Evolutionary conservation across 2,329 filamentous ascomycete species (phyloP).

Genomic region (Rhytidhysteron rufulum): DNA sequence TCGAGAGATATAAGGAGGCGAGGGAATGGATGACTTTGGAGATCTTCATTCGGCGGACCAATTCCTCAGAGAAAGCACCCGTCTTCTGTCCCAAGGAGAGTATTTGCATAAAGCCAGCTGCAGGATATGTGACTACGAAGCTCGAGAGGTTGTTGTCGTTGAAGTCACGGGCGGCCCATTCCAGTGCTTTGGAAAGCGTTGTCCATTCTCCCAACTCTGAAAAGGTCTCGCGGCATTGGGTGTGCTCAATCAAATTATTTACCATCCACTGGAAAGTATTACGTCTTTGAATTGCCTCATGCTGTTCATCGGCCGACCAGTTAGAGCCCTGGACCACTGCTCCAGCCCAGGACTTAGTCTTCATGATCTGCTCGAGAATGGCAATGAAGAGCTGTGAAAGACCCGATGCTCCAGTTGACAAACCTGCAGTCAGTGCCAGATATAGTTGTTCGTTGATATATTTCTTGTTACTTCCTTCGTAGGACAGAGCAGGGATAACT

Average conservation of each 20-base stretch:
- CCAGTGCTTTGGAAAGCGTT: conserved; percentile 20
- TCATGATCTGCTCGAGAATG: conserved; percentile 21
- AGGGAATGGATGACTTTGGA: conserved; percentile 23
- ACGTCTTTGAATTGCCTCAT: conserved; percentile 16
- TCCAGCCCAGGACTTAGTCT: conserved; percentile 26
- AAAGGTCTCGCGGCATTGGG: conserved; percentile 27
- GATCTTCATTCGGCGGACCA: conserved; percentile 8
- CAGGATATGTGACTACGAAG: conserved; percentile 28
- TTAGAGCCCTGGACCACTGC: conserved; percentile 8
- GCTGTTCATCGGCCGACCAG: conserved; percentile 8
- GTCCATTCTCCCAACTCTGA: conserved; percentile 26
- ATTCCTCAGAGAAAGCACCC: conserved; percentile 12
- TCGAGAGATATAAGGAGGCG: conserved; percentile 19
- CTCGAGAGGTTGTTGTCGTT: conserved; percentile 21
- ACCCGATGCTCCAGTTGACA: conserved; percentile 25
- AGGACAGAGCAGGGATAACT: conserved; percentile 24
- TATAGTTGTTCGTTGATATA: conserved; percentile 34
- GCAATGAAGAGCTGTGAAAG: conserved; percentile 30
- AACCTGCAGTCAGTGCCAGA: conserved; percentile 24
- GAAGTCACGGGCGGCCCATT: conserved; percentile 25
- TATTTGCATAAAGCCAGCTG: conserved; percentile 22
- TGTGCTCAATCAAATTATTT: conserved; percentile 21
- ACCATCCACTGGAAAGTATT: conserved; percentile 26
- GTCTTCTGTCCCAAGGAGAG: conserved; percentile 16
- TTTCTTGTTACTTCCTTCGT: conserved; percentile 24